Percentiles rank a stretch among this genome's conserved stretches.
Conservation (phyloP, 169 alveolate species). For the Plasmodium ovale region DNA sequence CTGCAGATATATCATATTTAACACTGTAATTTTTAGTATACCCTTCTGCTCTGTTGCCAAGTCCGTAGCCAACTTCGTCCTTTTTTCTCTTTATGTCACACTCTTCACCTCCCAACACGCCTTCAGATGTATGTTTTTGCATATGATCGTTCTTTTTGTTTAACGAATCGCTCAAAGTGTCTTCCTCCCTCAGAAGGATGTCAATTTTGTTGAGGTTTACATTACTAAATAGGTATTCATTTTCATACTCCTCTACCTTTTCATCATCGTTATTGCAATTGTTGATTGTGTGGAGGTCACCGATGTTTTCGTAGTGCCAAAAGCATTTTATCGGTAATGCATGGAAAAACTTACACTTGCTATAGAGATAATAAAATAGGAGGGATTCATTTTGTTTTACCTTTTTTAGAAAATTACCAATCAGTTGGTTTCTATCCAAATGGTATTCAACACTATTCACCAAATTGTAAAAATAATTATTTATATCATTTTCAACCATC, state of each 20-base stretch:
- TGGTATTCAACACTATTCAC: conserved; percentile 29
- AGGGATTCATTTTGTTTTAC: conserved; percentile 50
- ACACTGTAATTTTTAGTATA: too few relatives aligned
- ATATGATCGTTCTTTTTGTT: not conserved
- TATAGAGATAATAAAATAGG: conserved; percentile 51
- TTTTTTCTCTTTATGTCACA: too few relatives aligned
- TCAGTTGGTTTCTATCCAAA: conserved; percentile 14
- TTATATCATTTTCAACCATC: conserved; percentile 40
- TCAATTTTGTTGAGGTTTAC: conserved; percentile 39
- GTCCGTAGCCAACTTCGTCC: too few relatives aligned
- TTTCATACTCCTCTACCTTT: conserved; percentile 21
- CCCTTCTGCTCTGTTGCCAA: too few relatives aligned
- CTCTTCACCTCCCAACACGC: too few relatives aligned
- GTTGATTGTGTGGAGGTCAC: not conserved
- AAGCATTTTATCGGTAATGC: conserved; percentile 58
- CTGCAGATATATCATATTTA: too few relatives aligned
- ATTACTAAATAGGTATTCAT: conserved; percentile 59
- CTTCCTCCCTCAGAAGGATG: conserved; percentile 45
- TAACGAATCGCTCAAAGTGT: not conserved
- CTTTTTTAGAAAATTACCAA: conserved; percentile 3
- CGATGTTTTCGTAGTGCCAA: conserved; percentile 62
- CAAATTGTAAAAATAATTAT: conserved; percentile 19
- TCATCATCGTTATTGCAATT: not conserved
- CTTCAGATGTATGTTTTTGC: too few relatives aligned
- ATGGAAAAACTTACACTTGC: conserved; percentile 34